Conservation (phyloP, 2,329 filamentous ascomycete genomes). For the Bipolaris zeicola region DNA sequence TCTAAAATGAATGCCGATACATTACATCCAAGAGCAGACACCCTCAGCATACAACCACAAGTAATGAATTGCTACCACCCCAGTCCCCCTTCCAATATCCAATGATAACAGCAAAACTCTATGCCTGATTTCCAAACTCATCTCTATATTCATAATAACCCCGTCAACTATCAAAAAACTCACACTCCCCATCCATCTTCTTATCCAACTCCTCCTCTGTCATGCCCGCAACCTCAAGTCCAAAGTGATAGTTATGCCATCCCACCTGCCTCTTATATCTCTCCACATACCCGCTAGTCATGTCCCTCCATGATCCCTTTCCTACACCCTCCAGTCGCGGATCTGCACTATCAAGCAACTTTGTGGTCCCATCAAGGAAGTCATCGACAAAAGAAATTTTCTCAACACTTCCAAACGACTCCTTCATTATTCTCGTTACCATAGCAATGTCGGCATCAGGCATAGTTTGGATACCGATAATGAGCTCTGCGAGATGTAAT, state of each 20-base stretch:
- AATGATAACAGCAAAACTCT: no score
- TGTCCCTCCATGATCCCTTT: constrained; percentile 22
- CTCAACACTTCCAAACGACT: constrained; percentile 25
- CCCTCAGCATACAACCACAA: neutral
- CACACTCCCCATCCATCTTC: constrained; percentile 19
- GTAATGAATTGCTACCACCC: neutral
- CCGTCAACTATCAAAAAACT: constrained; percentile 22
- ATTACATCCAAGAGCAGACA: neutral
- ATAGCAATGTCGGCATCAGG: constrained; percentile 27
- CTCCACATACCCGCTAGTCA: constrained; percentile 22
- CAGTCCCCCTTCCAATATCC: no score
- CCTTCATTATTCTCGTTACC: constrained; percentile 27
- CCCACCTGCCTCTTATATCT: constrained; percentile 11
- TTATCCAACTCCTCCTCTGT: constrained; percentile 15
- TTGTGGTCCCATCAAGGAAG: neutral
- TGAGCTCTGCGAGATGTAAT: constrained; percentile 29
- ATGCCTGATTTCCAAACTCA: no score
- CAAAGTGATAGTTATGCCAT: constrained; percentile 20
- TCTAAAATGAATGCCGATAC: neutral
- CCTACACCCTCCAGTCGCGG: constrained; percentile 6
- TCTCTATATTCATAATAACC: neutral
- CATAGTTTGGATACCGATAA: constrained; percentile 30
- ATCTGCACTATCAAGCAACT: constrained; percentile 4
- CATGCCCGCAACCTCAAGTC: constrained; percentile 10
- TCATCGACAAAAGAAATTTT: constrained; percentile 22